Evolutionary conservation across 2,329 filamentous ascomycete species (phyloP), one percentile per base, ranked within the genome.

Genomic region (Grosmannia huntii): DNA sequence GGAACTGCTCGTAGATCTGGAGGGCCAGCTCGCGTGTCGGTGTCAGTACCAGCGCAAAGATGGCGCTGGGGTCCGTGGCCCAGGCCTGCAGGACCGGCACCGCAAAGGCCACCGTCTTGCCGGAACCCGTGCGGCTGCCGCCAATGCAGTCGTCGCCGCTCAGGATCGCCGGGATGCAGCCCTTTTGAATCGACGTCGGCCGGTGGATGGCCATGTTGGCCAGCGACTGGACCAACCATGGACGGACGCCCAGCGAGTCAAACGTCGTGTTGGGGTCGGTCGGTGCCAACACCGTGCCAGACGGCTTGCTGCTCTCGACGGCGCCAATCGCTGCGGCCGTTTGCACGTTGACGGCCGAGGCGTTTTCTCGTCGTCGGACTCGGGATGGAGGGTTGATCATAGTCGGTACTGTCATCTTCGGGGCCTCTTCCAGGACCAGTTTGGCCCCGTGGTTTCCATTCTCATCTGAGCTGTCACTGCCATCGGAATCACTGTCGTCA

Each of bases 1-100:
- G 90, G 75, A 97, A 86, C 71, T 99, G 94, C 73, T 99, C 94
- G 69, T 86, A 95, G 55, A 99, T 96, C 69, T 99, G 94, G 25
- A 97, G 80, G 4, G 94, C 94, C 60, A 99, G 81, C 74, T 99
- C 94, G 66, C 86, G 81, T 7, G 90, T 96, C 23, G 90, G 91
- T 10, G 94, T 99, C 66, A 99, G 74, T 16, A 99, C 82, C 6
- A 99, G 75, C 2, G 84, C 92, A 70, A 89, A 99, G 65, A 97
- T 92, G 50, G 90, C 94, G 60, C 86, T 86, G 0, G 94, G 94
- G 73, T 99, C 91, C 67, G 90, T 82, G 2, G 92, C 84, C 90
- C 91, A 97, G 71, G 86, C 87, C 69, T 97, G 92, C 62, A 99
- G 75, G 60, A 99, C 95, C 0, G 94, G 94, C 11, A 91, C 90